Evolutionary conservation across 805 yeast genomes (phyloP), one percentile per base, ranked within the genome.

Genomic region (Kuraishia molischiana): DNA sequence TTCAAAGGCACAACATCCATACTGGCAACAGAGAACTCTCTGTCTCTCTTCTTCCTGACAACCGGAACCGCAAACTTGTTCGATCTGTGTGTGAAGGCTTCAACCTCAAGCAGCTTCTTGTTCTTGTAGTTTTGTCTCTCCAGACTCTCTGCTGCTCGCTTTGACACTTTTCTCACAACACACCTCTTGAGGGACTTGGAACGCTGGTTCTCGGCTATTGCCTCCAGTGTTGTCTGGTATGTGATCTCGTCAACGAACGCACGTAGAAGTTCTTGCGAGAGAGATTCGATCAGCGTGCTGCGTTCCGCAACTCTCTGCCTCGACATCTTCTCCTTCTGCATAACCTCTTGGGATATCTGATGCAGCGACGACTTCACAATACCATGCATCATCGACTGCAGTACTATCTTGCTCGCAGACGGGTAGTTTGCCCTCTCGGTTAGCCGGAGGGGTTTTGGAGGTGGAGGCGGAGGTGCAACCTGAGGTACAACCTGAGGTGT

Each of bases 161-260:
- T 14, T 3, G 39, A 50, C 2, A 82, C 45, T 19, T 45, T 55
- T 19, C 41, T 43, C 3, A 77, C 47, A 1, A 51, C 39, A 2
- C 34, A 43, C 17, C 37, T 45, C 41, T 64, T 66, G 19, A 74
- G 36, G 2, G 46, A 47, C 6, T 38, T 47, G 1, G 57, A 45
- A 32, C 68, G 52, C 32, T 64, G 51, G 1, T 42, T 24, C n/a
- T 61, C 67, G 0, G 92, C 82, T 33, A 58, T 54, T 2, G 61
- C 51, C 21, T 69, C 69, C 31, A 69, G 48, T 0, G 62, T 54
- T 3, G 59, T 52, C 29, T 69, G 53, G 47, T 66, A 74, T 0
- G 73, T 50, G 29, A 70, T 62, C 44, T 82, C 89, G 32, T 71
- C 66, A 31, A 84, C 49, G 46, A 83, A 79, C 0, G 89, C 84